Percentiles rank a stretch among this genome's conserved stretches.
These are phyloP conservation scores for Planoprotostelium fungivorum DNA, from an alignment of 78 protist species.

Conservation along the genomic window DNA sequence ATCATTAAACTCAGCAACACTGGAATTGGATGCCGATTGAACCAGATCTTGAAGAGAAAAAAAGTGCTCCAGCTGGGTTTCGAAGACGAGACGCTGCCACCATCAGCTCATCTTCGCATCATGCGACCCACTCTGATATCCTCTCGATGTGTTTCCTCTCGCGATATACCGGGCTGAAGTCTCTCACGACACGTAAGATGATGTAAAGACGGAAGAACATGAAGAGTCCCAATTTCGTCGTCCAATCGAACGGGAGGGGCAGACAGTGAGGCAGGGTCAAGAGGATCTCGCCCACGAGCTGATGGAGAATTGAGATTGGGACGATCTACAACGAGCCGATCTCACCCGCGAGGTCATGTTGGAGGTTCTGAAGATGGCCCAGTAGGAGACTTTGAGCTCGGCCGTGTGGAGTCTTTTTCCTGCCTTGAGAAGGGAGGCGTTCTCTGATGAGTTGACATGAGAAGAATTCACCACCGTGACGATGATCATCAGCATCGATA, in stretches of 20 bases:
- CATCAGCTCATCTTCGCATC: too few relatives aligned
- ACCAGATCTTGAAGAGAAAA: not conserved
- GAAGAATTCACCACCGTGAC: too few relatives aligned
- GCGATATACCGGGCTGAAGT: not conserved
- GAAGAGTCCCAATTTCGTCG: not conserved
- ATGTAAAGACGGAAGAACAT: not conserved
- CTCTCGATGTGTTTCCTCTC: not conserved
- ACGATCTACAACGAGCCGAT: not conserved
- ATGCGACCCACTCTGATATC: not conserved
- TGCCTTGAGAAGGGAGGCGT: too few relatives aligned
- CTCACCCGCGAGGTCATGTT: not conserved
- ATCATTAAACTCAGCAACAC: not conserved
- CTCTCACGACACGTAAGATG: not conserved
- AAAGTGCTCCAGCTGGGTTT: not conserved
- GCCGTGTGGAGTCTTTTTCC: too few relatives aligned
- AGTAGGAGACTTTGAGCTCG: not conserved
- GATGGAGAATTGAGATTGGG: not conserved
- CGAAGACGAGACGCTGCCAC: not conserved
- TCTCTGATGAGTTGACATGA: too few relatives aligned
- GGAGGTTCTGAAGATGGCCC: not conserved
- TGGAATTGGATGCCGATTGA: not conserved
- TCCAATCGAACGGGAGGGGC: not conserved
- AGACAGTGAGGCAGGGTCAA: not conserved
- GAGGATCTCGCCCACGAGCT: not conserved
- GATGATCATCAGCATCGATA: too few relatives aligned